Evolutionary conservation across 2,329 filamentous ascomycete genomes (phyloP), one percentile per base, ranked within the genome.

Genomic region (Pyricularia grisea): DNA sequence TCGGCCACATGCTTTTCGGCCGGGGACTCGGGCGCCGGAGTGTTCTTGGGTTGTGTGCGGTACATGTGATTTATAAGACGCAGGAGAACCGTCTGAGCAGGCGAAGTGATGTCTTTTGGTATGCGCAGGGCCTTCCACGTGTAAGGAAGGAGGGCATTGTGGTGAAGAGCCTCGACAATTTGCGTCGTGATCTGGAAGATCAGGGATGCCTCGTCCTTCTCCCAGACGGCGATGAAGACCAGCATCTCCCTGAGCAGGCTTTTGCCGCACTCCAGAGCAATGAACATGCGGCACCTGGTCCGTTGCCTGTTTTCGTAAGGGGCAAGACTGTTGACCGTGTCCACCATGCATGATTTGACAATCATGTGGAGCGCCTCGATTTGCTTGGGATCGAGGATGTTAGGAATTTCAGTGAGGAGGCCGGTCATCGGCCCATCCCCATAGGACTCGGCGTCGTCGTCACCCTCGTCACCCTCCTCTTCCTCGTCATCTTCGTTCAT

Each of bases 281-380:
- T 83, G 67, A 98, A 87, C 75, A 97, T 91, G 75, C 96, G 92
- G 75, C 94, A 97, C 27, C 94, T 85, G 1, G 94, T 92, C 71
- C 93, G 92, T 78, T 97, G 93, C 79, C 97, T 89, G 75, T 94
- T 97, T 76, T 93, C 91, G 14, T 85, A 85, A 11, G 82, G 79
- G 64, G 89, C 91, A 9, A 88, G 80, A 72, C 91, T 90, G 70
- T 91, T 92, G 70, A 87, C 84, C n/a, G 88, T 89, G 74, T 96
- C 92, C 27, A 97, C 88, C 68, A 98, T 96, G 71, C 94, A 96
- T 17, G 92, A 94, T 82, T 97, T 97, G 74, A 98, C 90, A 70
- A 97, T 96, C 94, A 97, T 97, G 69, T 97, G 94, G 68, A 98
- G 81, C 6, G 95, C 94, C 78, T 98, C 94, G 68, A 97, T 97